Evolutionary conservation across 2,329 filamentous ascomycete species (phyloP), one percentile per base, ranked within the genome.

Genomic region (Alternaria rosae): DNA sequence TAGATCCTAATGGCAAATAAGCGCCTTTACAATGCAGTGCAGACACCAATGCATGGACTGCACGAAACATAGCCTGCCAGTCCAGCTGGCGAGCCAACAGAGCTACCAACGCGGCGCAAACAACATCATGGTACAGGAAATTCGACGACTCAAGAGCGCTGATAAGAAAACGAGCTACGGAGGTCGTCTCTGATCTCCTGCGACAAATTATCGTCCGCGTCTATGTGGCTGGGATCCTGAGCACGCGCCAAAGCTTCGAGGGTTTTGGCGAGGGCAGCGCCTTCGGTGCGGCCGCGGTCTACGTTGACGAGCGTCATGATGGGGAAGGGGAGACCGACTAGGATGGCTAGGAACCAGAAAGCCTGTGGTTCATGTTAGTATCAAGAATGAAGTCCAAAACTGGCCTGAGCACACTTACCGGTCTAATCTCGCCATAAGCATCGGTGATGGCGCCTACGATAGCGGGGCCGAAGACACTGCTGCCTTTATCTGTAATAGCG

Each of bases 401-500:
- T 6, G 5, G 12, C 5, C 20, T 6, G n/a, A 10, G 20, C 5
- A 6, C 13, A 71, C 76, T 68, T 73, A 80, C 79, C 10, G 83
- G 83, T 61, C 83, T 74, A 53, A 85, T 84, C 57, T 83, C 81
- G 6, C 83, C 83, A 48, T 79, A 82, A 4, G 78, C 87, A 79
- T 98, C 94, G 12, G 95, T 97, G 67, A 99, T 97, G 12, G 89
- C 88, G 1, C 94, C 95, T 0, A 99, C 95, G 75, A 99, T 94
- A 0, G 93, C 91, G 0, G 95, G 95, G 0, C 95, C 95, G 78
- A 99, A 97, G 3, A 98, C 85, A 75, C 92, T 96, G 21, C 92
- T 95, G 1, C 94, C 94, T 79, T 99, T 99, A 78, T 99, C 95
- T 2, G 95, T 98, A 66, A 98, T 97, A 35, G 95, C 95, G 76